These are phyloP conservation scores for Coemansia sp. DNA, from an alignment of 192 early-diverging fungal species.

Conservation along the genomic window DNA sequence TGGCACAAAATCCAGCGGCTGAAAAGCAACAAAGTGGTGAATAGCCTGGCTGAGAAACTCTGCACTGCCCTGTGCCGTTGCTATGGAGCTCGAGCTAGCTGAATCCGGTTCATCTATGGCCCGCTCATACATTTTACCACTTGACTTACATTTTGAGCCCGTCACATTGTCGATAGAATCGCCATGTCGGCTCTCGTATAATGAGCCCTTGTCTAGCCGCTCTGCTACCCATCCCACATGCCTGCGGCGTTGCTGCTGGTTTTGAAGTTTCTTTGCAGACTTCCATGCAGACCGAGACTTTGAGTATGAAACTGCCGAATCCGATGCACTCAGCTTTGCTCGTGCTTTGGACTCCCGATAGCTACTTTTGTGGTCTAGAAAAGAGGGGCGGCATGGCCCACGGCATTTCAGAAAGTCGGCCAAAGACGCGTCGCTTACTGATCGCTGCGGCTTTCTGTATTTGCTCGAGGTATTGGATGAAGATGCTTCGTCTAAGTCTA, in stretches of 20 bases:
- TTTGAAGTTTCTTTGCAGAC: too few relatives aligned
- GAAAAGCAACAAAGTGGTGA: slow-evolving; percentile 39
- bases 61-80: slow-evolving; percentile 11
- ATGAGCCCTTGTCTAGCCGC: not conserved
- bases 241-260: not conserved
- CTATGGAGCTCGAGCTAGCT: not conserved
- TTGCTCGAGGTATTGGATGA: not conserved
- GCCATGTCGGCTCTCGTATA: too few relatives aligned
- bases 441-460: not conserved
- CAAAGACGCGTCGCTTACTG: slow-evolving; percentile 31
- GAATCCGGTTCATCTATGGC: too few relatives aligned
- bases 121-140: not conserved
- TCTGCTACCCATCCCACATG: not conserved
- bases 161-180: too few relatives aligned
- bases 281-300: too few relatives aligned
- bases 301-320: not conserved
- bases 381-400: slow-evolving; percentile 30
- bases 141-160: not conserved
- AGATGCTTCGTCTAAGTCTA: not conserved
- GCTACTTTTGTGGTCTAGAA: slow-evolving; percentile 14
- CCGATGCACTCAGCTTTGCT: not conserved
- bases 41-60: slow-evolving; percentile 43
- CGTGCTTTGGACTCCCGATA: not conserved
- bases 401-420: slow-evolving; percentile 34
- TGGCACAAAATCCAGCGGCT: slow-evolving; percentile 38